These are phyloP conservation scores for Phytophthora meadii DNA, from an alignment of 352 stramenopile genomes.

Conservation along the genomic window DNA sequence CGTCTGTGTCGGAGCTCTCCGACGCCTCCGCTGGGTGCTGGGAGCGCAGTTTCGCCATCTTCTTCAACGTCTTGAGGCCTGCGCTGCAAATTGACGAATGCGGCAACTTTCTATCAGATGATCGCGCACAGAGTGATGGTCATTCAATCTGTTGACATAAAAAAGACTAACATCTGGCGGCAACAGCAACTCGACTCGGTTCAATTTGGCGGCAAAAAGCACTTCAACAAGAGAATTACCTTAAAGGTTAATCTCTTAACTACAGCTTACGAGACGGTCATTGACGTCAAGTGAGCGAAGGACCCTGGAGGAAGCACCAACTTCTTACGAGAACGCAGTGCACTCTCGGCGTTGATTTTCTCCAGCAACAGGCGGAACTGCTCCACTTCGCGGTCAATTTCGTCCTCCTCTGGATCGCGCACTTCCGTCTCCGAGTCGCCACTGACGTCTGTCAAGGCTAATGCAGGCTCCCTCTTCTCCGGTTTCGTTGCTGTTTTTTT, in stretches of 20 bases:
- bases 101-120: neutral
- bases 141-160: constrained; percentile 3
- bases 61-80: constrained; percentile 2
- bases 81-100: constrained; percentile 39
- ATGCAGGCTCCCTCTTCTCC: constrained; percentile 20
- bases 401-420: constrained; percentile 50
- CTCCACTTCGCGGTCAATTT: constrained; percentile 81
- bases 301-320: constrained; percentile 73
- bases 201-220: constrained; percentile 19
- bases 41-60: constrained; percentile 33
- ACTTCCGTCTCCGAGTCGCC: constrained; percentile 38
- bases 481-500: too few species aligned
- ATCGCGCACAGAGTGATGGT: constrained; percentile 9
- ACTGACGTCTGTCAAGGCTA: constrained; percentile 25
- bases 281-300: constrained; percentile 48
- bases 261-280: constrained; percentile 38
- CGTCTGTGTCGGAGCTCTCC: constrained; percentile 16
- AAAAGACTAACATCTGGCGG: constrained; percentile 18
- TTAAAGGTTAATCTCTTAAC: neutral
- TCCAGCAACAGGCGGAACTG: constrained; percentile 75
- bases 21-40: neutral
- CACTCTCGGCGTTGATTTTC: constrained; percentile 70
- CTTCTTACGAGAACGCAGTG: constrained; percentile 65
- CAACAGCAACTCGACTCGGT: neutral
- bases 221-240: neutral